These are phyloP conservation scores for Helicostylum pulchrum DNA, from an alignment of 192 early-diverging fungal genomes.

Conservation along the genomic window DNA sequence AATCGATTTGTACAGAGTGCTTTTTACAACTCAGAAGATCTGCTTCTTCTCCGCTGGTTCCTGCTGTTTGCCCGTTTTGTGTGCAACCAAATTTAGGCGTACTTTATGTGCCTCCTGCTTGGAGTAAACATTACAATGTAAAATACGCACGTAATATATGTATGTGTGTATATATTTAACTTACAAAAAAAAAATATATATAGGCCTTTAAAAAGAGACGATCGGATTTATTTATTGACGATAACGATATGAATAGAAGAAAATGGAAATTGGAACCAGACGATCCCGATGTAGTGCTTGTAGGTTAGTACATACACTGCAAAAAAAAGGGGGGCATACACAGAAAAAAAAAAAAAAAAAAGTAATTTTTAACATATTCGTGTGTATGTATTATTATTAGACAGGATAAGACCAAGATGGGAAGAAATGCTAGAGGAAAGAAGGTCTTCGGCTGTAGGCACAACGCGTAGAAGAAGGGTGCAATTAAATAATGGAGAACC, in stretches of 20 bases:
- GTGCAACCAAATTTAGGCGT: constrained; percentile 29
- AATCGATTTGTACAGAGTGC: constrained; percentile 34
- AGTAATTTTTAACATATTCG: no score
- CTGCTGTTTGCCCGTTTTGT: constrained; percentile 28
- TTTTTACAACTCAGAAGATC: constrained; percentile 29
- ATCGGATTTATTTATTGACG: not conserved
- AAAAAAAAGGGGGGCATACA: not conserved
- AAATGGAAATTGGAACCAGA: constrained; percentile 6
- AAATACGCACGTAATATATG: not conserved
- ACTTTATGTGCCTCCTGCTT: constrained; percentile 19
- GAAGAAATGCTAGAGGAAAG: constrained; percentile 11
- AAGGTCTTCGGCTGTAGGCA: not conserved
- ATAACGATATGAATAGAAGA: not conserved
- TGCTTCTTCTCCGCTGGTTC: not conserved
- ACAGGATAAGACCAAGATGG: constrained; percentile 20
- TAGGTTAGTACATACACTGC: constrained; percentile 12
- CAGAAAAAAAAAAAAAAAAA: no score
- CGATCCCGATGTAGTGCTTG: constrained; percentile 24
- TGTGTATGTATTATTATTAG: not conserved
- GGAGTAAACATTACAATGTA: constrained; percentile 11
- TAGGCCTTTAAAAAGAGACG: constrained; percentile 13
- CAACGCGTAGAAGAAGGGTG: constrained; percentile 3
- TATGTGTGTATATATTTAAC: no score
- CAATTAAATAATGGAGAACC: constrained; percentile 3
- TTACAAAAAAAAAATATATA: not conserved